Evolutionary conservation across 139 green algal species (phyloP).

Genomic region (Coelastrella sp.): DNA sequence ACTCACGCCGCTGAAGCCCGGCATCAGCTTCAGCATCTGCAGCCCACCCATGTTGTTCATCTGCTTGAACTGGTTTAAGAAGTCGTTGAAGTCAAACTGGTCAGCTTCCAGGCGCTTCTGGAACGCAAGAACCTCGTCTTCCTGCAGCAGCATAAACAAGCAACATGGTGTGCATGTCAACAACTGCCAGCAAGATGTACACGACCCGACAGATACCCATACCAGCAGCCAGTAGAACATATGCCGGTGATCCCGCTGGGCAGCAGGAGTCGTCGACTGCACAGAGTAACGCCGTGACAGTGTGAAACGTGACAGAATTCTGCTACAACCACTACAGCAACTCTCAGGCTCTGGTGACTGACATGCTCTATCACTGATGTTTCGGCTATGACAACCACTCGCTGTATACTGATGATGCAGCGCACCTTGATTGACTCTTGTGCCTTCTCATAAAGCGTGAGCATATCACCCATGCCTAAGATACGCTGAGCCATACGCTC

Average conservation of each 20-base stretch:
- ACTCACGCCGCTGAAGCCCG: slow-evolving; percentile 87
- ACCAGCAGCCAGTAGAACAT: no score
- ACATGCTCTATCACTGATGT: no score
- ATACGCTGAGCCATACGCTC: slow-evolving; percentile 96
- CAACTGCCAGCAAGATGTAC: background rate
- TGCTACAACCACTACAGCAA: no score
- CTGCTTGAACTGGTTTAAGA: slow-evolving; percentile 95
- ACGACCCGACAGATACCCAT: no score
- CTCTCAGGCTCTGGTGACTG: no score
- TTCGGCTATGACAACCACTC: no score
- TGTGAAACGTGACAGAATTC: no score
- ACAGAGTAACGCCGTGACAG: no score
- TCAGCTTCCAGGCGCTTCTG: slow-evolving; percentile 85
- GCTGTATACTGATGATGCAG: background rate
- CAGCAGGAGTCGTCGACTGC: no score
- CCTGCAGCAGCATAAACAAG: slow-evolving; percentile 57
- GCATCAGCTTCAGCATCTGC: slow-evolving; percentile 95
- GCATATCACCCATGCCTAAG: slow-evolving; percentile 97
- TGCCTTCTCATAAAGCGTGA: slow-evolving; percentile 96
- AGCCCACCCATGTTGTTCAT: slow-evolving; percentile 95
- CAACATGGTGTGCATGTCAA: background rate
- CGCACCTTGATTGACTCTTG: slow-evolving; percentile 83
- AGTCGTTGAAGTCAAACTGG: slow-evolving; percentile 99
- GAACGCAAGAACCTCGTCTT: slow-evolving; percentile 84
- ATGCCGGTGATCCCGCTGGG: no score